Conservation (phyloP, 2,329 filamentous ascomycete genomes). For the Diaporthe citriasiana region DNA sequence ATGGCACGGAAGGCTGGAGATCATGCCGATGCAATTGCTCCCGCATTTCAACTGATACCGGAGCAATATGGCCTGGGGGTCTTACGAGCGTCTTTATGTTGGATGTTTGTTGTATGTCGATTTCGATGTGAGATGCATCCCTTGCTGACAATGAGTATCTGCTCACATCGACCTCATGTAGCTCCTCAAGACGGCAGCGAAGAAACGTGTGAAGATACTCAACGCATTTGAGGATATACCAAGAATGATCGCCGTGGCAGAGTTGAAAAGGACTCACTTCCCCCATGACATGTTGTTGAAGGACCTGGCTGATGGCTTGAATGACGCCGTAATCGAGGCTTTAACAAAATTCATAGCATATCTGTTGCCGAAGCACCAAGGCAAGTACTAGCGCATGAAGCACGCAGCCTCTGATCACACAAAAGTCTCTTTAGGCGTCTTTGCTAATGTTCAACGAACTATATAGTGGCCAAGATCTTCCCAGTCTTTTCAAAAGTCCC, state of each 20-base stretch:
- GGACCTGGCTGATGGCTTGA: not conserved
- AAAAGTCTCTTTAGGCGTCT: no score
- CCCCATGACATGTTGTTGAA: not conserved
- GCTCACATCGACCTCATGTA: not conserved
- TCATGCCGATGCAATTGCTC: not conserved
- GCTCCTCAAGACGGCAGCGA: slow-evolving; percentile 11
- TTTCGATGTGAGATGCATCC: not conserved
- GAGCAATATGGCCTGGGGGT: slow-evolving; percentile 2
- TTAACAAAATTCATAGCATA: slow-evolving; percentile 18
- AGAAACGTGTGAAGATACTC: not conserved
- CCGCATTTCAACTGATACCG: slow-evolving; percentile 2
- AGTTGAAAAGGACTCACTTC: slow-evolving; percentile 3
- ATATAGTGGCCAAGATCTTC: slow-evolving; percentile 12
- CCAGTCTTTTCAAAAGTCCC: slow-evolving; percentile 1
- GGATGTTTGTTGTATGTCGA: slow-evolving; percentile 11
- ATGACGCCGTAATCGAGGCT: slow-evolving; percentile 1
- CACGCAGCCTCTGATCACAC: no score
- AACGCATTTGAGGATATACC: slow-evolving; percentile 15
- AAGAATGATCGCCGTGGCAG: not conserved
- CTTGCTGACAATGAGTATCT: not conserved
- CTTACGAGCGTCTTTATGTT: not conserved
- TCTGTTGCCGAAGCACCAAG: slow-evolving; percentile 13
- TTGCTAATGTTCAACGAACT: not conserved
- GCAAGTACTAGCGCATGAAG: not conserved
- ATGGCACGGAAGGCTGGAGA: slow-evolving; percentile 7